Percentiles rank a stretch among this genome's conserved stretches.
phyloP scores from a whole-genome alignment of 768 basidiomycete genomes.

The Suillus lakei region DNA sequence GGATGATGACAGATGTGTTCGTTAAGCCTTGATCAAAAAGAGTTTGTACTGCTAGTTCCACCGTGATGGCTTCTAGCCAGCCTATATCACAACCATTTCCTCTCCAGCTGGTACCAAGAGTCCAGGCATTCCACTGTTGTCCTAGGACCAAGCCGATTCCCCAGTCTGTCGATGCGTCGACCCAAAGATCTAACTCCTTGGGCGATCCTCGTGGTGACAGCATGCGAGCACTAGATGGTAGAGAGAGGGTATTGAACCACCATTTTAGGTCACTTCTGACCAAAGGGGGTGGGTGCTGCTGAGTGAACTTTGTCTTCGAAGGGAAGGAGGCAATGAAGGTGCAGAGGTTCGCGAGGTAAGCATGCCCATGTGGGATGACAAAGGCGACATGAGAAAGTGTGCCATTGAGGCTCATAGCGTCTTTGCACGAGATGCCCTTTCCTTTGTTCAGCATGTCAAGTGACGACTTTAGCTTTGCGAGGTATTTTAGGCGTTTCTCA shows the following conservation, averaged over 20 bases:
- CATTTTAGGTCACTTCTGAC: too few species aligned
- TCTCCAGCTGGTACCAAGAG: slow-evolving; percentile 36
- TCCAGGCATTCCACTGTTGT: slow-evolving; percentile 33
- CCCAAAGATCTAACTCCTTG: too few species aligned
- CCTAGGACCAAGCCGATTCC: too few species aligned
- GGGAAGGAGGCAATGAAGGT: too few species aligned
- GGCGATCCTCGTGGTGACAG: too few species aligned
- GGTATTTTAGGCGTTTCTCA: background rate
- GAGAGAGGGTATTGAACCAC: too few species aligned
- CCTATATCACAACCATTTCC: slow-evolving; percentile 41
- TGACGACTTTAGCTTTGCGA: rapidly evolving
- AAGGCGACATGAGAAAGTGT: background rate
- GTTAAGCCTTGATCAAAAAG: background rate
- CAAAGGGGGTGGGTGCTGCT: too few species aligned
- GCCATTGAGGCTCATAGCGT: background rate
- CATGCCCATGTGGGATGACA: rapidly evolving
- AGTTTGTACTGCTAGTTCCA: slow-evolving; percentile 42
- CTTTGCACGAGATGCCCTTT: background rate
- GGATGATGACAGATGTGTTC: background rate
- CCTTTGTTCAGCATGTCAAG: too few species aligned
- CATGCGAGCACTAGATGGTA: too few species aligned
- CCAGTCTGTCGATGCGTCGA: too few species aligned
- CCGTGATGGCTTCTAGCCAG: slow-evolving; percentile 52
- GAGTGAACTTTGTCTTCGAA: too few species aligned
- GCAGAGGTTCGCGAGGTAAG: too few species aligned